Evolutionary conservation across 1,139 yeast species (phyloP).

Genomic region (Casaregolazyma lundiana): DNA sequence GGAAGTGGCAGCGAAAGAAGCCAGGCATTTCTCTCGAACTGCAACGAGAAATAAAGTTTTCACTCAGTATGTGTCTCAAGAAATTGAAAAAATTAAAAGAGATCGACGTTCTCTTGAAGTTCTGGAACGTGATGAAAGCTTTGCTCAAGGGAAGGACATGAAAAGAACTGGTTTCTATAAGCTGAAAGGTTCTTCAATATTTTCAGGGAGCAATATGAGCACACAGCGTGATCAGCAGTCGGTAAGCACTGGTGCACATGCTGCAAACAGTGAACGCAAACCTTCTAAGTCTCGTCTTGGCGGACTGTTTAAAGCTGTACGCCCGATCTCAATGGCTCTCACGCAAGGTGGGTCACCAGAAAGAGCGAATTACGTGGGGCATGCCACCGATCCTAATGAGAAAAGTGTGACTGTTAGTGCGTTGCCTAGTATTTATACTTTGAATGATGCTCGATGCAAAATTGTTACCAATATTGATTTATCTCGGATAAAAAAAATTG

Average conservation of each 20-base stretch:
- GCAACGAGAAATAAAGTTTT: slow-evolving; percentile 41
- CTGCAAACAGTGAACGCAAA: slow-evolving; percentile 6
- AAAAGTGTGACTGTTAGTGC: slow-evolving; percentile 50
- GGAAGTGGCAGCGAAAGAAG: slow-evolving; percentile 43
- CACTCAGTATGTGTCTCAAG: slow-evolving; percentile 42
- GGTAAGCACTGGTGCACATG: background rate
- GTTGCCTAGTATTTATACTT: slow-evolving; percentile 51
- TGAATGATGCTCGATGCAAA: slow-evolving; percentile 46
- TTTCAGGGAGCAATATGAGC: slow-evolving; percentile 5
- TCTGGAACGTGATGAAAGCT: slow-evolving; percentile 36
- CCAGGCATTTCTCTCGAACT: slow-evolving; percentile 34
- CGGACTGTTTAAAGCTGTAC: slow-evolving; percentile 37
- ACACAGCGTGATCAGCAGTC: background rate
- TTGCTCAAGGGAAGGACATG: slow-evolving; percentile 37
- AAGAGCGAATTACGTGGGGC: slow-evolving; percentile 14
- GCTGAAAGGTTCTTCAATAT: slow-evolving; percentile 10
- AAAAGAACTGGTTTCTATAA: slow-evolving; percentile 24
- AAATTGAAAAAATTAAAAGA: slow-evolving; percentile 47
- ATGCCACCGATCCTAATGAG: slow-evolving; percentile 40
- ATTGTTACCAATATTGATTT: slow-evolving; percentile 56
- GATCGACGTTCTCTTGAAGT: slow-evolving; percentile 39
- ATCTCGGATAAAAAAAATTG: slow-evolving; percentile 36
- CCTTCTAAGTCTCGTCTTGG: slow-evolving; percentile 27
- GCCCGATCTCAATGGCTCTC: slow-evolving; percentile 41
- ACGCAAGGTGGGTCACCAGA: slow-evolving; percentile 22